Evolutionary conservation across 176 grass and related monocot genomes (phyloP).

Genomic region (Oryza officinalis): DNA sequence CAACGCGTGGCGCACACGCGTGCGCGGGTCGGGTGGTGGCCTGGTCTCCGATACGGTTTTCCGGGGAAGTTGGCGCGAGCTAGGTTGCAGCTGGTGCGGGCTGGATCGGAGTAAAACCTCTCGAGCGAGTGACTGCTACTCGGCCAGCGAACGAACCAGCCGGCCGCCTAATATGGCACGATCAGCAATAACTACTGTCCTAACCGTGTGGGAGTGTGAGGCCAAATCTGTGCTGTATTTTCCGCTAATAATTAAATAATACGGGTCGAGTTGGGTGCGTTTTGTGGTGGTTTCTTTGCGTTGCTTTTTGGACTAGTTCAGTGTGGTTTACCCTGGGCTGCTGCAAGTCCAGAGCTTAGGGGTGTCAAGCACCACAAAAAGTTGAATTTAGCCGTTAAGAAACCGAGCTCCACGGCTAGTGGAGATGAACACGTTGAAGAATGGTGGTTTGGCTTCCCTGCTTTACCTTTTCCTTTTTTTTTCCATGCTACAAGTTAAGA

Average conservation of each 20-base stretch:
- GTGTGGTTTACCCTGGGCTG: neutral
- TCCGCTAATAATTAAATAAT: neutral
- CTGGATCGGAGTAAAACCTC: neutral
- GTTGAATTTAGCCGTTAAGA: too few relatives aligned
- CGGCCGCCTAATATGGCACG: neutral
- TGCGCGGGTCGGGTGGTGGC: neutral
- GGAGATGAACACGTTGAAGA: too few relatives aligned
- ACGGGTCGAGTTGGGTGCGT: neutral
- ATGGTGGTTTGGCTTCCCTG: too few relatives aligned
- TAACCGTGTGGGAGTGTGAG: neutral
- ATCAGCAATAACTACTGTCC: neutral
- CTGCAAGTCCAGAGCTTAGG: too few relatives aligned
- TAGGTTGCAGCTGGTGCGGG: slow-evolving; percentile 43
- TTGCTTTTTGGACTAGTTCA: neutral
- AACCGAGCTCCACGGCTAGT: too few relatives aligned
- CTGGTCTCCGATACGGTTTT: neutral
- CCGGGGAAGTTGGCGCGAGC: neutral
- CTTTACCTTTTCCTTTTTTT: too few relatives aligned
- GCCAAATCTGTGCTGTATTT: neutral
- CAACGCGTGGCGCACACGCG: neutral
- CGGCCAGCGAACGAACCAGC: neutral
- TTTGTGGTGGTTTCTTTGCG: neutral
- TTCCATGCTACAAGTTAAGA: too few relatives aligned
- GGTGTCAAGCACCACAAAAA: too few relatives aligned
- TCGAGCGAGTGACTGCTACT: neutral